phyloP scores from a whole-genome alignment of 1,284 basidiomycete species.

The Rhodotorula mucilaginosa region DNA sequence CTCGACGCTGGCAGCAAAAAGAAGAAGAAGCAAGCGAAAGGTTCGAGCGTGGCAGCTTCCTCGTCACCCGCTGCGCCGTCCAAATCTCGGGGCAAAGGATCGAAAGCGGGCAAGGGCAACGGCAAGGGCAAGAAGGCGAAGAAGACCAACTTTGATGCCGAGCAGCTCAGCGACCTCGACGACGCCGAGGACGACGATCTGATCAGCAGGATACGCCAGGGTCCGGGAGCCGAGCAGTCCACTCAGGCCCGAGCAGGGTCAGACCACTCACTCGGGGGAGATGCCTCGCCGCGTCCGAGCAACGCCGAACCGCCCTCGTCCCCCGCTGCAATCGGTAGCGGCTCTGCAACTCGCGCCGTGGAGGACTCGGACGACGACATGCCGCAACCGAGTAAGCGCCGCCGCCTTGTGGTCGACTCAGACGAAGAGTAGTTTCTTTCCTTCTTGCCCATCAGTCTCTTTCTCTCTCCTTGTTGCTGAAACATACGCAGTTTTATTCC shows the following conservation, averaged over 20 bases:
- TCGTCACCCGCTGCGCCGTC: neutral
- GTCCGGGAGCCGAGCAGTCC: neutral
- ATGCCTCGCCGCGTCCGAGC: neutral
- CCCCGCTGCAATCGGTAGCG: neutral
- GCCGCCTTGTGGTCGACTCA: slow-evolving; percentile 32
- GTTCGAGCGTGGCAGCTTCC: neutral
- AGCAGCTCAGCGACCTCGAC: slow-evolving; percentile 31
- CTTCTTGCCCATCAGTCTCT: no score
- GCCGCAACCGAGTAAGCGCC: slow-evolving; percentile 32
- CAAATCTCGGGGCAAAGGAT: neutral
- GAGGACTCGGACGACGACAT: neutral
- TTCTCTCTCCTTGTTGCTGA: no score
- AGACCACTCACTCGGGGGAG: neutral
- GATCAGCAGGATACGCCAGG: slow-evolving; percentile 17
- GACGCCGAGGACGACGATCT: slow-evolving; percentile 23
- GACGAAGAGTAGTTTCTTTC: slow-evolving; percentile 27
- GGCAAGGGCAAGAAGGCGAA: slow-evolving; percentile 13
- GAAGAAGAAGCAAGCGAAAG: slow-evolving; percentile 1
- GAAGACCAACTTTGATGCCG: slow-evolving; percentile 15
- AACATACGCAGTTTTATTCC: neutral
- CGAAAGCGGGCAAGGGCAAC: slow-evolving; percentile 6
- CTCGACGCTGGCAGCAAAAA: slow-evolving; percentile 18
- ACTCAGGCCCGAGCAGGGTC: no score
- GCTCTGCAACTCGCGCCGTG: no score
- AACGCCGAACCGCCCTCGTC: neutral